Evolutionary conservation across 2,329 filamentous ascomycete species (phyloP).

Genomic region (Scleromitrula shiraiana): DNA sequence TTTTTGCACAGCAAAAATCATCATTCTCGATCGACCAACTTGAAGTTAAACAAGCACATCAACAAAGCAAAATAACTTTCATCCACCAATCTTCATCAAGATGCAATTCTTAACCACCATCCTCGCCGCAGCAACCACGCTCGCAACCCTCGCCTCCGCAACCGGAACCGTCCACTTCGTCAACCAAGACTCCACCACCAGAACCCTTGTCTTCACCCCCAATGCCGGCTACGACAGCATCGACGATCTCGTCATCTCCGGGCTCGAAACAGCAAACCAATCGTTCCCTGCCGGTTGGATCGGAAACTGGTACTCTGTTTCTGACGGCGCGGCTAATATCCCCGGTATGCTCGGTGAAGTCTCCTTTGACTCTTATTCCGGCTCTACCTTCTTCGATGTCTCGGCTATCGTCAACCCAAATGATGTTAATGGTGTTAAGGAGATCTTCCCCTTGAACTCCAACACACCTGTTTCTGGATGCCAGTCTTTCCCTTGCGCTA

Average conservation of each 20-base stretch:
- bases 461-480: constrained; percentile 42
- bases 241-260: constrained; percentile 16
- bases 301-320: constrained; percentile 39
- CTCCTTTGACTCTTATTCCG: constrained; percentile 41
- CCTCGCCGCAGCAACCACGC: constrained; percentile 35
- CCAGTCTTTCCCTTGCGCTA: constrained; percentile 43
- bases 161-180: constrained; percentile 48
- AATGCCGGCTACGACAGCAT: constrained; percentile 17
- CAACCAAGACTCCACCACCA: constrained; percentile 44
- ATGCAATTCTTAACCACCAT: constrained; percentile 43
- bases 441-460: constrained; percentile 40
- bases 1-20: constrained; percentile 7
- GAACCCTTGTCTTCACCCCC: constrained; percentile 28
- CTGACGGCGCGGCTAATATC: constrained; percentile 35
- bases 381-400: constrained; percentile 48
- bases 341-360: constrained; percentile 47
- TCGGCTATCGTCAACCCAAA: constrained; percentile 47
- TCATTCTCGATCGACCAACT: constrained; percentile 20
- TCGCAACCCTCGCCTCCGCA: constrained; percentile 38
- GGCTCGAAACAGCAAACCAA: constrained; percentile 31
- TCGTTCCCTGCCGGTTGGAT: constrained; percentile 33
- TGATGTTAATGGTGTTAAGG: constrained; percentile 45
- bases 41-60: constrained; percentile 12
- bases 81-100: constrained; percentile 31
- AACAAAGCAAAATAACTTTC: constrained; percentile 15